A percentile compares a stretch with the other conserved stretches of the same genome.
Evolutionary conservation across 495 filamentous ascomycete genomes (phyloP).

Genomic region (Neurospora africana): DNA sequence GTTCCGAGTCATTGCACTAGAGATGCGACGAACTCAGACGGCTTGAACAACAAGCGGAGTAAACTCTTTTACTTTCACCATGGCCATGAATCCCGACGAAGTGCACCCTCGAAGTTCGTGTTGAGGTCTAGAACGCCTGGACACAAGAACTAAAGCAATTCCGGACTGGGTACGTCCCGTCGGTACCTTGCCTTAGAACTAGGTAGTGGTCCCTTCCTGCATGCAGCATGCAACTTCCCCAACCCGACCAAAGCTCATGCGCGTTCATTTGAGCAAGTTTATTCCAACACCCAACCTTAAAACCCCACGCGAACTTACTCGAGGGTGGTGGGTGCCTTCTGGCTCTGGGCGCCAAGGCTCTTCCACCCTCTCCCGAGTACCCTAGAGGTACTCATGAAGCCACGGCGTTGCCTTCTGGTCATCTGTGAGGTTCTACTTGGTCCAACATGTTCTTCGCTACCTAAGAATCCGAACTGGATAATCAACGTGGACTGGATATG

Average conservation of each 20-base stretch:
- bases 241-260: background rate
- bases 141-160: too few relatives aligned
- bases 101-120: too few relatives aligned
- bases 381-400: too few relatives aligned
- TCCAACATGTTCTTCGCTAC: background rate
- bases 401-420: background rate
- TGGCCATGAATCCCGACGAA: too few relatives aligned
- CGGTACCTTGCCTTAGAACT: too few relatives aligned
- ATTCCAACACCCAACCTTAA: background rate
- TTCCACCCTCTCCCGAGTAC: too few relatives aligned
- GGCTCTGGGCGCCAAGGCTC: too few relatives aligned
- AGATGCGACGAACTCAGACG: background rate
- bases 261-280: constrained; percentile 11
- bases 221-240: background rate
- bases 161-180: too few relatives aligned
- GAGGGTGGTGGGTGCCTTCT: too few relatives aligned
- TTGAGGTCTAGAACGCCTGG: too few relatives aligned
- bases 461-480: background rate
- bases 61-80: too few relatives aligned
- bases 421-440: background rate
- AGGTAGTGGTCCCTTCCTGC: background rate
- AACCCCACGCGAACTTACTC: background rate
- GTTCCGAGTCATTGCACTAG: background rate
- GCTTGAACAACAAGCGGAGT: background rate
- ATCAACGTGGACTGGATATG: too few relatives aligned